Conservation (phyloP, 225 moss, liverwort and hornwort genomes). For the Thuidium tamariscinum region DNA sequence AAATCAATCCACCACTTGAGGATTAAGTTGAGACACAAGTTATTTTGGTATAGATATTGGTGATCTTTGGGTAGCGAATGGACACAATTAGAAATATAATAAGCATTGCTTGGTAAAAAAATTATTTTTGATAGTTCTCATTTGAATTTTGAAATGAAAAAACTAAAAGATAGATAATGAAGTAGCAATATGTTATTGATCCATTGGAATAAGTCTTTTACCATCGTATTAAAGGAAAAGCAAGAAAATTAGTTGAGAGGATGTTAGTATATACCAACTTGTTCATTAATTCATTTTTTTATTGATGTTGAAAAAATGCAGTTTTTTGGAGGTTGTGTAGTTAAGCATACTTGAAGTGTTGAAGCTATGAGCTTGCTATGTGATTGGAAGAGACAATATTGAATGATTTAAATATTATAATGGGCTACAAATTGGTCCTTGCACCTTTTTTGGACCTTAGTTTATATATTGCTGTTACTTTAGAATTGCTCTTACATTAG, state of each 20-base stretch:
- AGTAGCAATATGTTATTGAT: background rate
- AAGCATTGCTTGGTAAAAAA: background rate
- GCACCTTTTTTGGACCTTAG: fast-evolving
- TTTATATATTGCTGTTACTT: background rate
- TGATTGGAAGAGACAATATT: background rate
- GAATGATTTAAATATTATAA: fast-evolving
- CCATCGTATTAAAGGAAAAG: background rate
- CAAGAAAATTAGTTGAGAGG: fast-evolving
- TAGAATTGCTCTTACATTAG: background rate
- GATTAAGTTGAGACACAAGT: background rate
- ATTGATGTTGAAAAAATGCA: background rate
- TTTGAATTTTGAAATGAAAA: background rate
- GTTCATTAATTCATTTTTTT: background rate
- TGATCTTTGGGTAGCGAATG: slow-evolving; percentile 1
- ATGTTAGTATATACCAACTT: fast-evolving
- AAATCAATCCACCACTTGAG: background rate
- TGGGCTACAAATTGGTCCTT: background rate
- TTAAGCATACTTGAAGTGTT: background rate
- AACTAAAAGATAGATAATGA: background rate
- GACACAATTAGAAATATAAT: background rate
- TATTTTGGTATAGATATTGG: background rate
- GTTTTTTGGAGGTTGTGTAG: fast-evolving
- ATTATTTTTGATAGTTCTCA: background rate
- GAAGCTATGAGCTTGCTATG: fast-evolving
- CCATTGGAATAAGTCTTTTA: background rate